Evolutionary conservation across 2,329 filamentous ascomycete species (phyloP).

Genomic region (Curvularia lunata): DNA sequence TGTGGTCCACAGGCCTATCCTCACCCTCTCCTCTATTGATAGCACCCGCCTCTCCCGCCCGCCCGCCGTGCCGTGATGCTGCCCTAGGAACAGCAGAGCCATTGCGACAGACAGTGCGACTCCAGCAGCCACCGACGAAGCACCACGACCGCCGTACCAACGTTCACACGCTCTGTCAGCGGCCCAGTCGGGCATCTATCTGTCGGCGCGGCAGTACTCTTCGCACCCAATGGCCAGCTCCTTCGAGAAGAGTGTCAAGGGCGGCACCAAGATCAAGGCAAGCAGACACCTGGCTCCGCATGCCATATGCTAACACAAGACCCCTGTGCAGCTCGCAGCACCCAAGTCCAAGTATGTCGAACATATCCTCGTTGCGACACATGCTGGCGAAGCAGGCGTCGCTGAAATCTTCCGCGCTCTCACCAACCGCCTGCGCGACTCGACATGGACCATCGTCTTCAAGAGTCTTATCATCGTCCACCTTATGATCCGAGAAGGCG

Average conservation of each 20-base stretch:
- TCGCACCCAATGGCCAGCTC: slow-evolving; percentile 72
- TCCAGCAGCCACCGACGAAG: background rate
- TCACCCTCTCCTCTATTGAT: slow-evolving; percentile 24
- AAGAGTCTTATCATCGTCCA: slow-evolving; percentile 96
- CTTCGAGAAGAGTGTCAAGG: slow-evolving; percentile 99
- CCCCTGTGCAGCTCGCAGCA: slow-evolving; percentile 73
- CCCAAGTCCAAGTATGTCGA: slow-evolving; percentile 99
- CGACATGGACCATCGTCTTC: slow-evolving; percentile 99
- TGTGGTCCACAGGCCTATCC: slow-evolving; percentile 18
- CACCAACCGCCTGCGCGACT: slow-evolving; percentile 86
- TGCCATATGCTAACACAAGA: slow-evolving; percentile 25
- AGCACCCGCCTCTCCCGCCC: slow-evolving; percentile 25
- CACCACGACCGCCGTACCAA: slow-evolving; percentile 13
- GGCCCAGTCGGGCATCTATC: slow-evolving; percentile 23
- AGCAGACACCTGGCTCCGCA: slow-evolving; percentile 16
- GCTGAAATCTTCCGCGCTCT: slow-evolving; percentile 94
- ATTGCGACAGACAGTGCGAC: slow-evolving; percentile 25
- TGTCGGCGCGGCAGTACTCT: slow-evolving; percentile 20
- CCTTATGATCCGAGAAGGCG: slow-evolving; percentile 95
- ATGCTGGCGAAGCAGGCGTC: slow-evolving; percentile 91
- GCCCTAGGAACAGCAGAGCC: slow-evolving; percentile 31
- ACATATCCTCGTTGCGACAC: slow-evolving; percentile 93
- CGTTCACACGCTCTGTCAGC: slow-evolving; percentile 19
- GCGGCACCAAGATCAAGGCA: slow-evolving; percentile 97
- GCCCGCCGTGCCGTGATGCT: slow-evolving; percentile 34